phyloP scores from a whole-genome alignment of 495 filamentous ascomycete species.

The Elaphomyces granulatus region DNA sequence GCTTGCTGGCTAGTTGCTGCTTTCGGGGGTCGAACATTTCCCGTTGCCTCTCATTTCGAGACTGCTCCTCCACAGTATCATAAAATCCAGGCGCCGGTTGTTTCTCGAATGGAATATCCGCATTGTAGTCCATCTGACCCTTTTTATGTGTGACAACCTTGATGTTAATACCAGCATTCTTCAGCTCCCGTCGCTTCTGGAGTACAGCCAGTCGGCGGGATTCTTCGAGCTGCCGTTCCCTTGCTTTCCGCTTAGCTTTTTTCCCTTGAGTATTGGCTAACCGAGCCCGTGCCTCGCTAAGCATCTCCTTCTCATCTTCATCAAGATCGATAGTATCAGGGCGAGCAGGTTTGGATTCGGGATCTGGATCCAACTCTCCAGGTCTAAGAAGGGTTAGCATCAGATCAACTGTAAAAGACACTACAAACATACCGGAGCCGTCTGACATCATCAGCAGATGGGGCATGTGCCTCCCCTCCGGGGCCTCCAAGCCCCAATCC shows the following conservation, averaged over 20 bases:
- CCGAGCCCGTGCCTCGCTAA: constrained; percentile 91
- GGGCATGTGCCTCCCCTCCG: constrained; percentile 74
- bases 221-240: constrained; percentile 91
- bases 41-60: constrained; percentile 71
- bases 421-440: constrained; percentile 42
- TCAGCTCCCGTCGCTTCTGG: constrained; percentile 91
- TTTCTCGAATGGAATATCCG: constrained; percentile 96
- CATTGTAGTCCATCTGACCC: constrained; percentile 98
- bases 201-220: constrained; percentile 75
- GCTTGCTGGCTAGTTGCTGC: constrained; percentile 88
- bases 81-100: constrained; percentile 81
- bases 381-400: constrained; percentile 37
- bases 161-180: constrained; percentile 96
- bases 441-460: constrained; percentile 87
- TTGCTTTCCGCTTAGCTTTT: constrained; percentile 95
- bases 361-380: constrained; percentile 89
- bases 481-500: constrained; percentile 79
- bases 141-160: constrained; percentile 86
- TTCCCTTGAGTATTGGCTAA: constrained; percentile 97
- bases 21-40: constrained; percentile 88
- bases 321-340: constrained; percentile 97
- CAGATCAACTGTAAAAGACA: not conserved
- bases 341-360: constrained; percentile 90
- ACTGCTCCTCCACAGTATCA: constrained; percentile 72
- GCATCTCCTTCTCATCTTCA: constrained; percentile 98